Base-by-base conservation (phyloP, 352 stramenopile species). In the Aphanomyces euteiches region DNA sequence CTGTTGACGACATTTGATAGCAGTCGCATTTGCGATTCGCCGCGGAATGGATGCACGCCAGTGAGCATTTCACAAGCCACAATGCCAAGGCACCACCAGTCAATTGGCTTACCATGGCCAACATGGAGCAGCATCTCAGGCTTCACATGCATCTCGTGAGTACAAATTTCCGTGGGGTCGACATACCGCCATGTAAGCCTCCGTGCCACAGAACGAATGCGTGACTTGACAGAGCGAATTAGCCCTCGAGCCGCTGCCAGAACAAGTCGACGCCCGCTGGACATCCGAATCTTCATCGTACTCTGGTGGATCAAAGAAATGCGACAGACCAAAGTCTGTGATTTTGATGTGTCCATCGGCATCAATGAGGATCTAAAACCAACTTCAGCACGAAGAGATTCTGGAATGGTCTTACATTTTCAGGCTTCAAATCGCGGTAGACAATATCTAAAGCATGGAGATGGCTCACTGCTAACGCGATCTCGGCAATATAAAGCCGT, bases 371-470 rank as follows among this genome's bases (percentile, higher is more conserved):
- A 95, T 92, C 54, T 74, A 58, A n/a, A 28, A 67, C 69, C n/a
- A 43, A 15, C 15, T 65, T 72, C 7, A 40, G 19, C 3, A 47
- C 39, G 13, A 50, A 15, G 17, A 41, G 34, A n/a, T 48, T 43
- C 21, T 0, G 43, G 10, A 63, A 28, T 21, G 13, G 98, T 76
- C 61, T 41, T 36, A 98, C 83, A 73, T 99, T 99, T 78, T 99
- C 98, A 2, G 96, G 97, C 74, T 98, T 98, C 41, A 98, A 77
- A 74, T 98, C 93, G n/a, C 93, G 89, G 79, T 99, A 98, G 34
- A 99, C 88, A 43, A 99, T 96, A 67, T 96, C 93, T 1, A 95
- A 78, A 4, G 60, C 75, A 77, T 99, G 97, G 63, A 99, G 84
- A 76, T 99, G 84, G 65, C 98, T 93, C 13, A 99, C 76, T 0